Evolutionary conservation across 768 basidiomycete genomes (phyloP), one percentile per base, ranked within the genome.

Genomic region (Psilocybe sp.): DNA sequence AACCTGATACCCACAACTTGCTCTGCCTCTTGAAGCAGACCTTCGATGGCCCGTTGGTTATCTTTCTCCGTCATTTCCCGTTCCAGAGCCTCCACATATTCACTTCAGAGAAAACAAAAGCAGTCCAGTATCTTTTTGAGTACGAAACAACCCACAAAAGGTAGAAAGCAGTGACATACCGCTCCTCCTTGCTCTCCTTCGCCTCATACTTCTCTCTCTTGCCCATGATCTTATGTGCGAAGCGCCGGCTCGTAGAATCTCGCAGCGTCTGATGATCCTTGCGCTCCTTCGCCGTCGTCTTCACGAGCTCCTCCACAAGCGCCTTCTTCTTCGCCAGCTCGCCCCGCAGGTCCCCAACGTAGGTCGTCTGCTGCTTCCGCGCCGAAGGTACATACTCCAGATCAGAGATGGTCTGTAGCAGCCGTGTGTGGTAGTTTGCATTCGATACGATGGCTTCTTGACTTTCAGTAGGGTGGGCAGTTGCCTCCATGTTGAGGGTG

Each of bases 21-120:
- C 40, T 63, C 63, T 3, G 72, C 77, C 28, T 73, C 72, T 3
- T 56, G 45, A 16, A 70, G 49, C 50, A 75, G 62, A 16, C 58
- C 63, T 4, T 67, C 54, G 32, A 72, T 55, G 40, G 64, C 59
- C 41, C 58, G 58, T 36, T 59, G 64, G 31, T 61, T 65, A 33
- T 71, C 67, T 54, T 66, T 65, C 58, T 73, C 72, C 6, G 63
- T 58, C 58, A 72, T 61, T 55, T 76, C 74, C 10, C 64, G 60
- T 49, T 76, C 70, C 49, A 78, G 51, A 1, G 75, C 75, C 48
- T 74, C 75, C 3, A 76, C 66, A 50, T 74, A 78, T 53, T 76
- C 74, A 44, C 77, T 78, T 4, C 23, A 28, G 23, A 7, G 23
- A 47, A 13, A 38, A 38, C 28, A 28, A 8, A 3, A 44, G 13